Evolutionary conservation across 768 basidiomycete species (phyloP).

Genomic region (Daedalea quercina): DNA sequence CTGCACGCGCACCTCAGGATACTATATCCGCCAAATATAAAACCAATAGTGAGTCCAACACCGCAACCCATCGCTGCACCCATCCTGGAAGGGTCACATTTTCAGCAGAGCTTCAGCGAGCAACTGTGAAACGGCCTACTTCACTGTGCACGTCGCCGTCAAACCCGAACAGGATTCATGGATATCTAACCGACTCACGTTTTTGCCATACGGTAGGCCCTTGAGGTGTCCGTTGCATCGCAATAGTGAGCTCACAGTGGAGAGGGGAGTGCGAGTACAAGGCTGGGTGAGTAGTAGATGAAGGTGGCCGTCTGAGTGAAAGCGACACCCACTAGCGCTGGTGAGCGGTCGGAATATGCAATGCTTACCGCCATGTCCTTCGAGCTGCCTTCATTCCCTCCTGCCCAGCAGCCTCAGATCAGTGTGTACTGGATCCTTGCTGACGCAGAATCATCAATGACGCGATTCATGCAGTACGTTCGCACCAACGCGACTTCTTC

Average conservation of each 20-base stretch:
- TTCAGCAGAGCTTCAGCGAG: neutral
- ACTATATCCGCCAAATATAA: slow-evolving; percentile 92
- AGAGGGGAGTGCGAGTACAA: neutral
- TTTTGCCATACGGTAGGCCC: slow-evolving; percentile 74
- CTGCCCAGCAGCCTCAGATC: slow-evolving; percentile 81
- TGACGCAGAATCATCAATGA: slow-evolving; percentile 5
- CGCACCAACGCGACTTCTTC: slow-evolving; percentile 78
- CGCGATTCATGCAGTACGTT: slow-evolving; percentile 49
- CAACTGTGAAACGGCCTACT: slow-evolving; percentile 10
- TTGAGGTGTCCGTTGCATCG: slow-evolving; percentile 22
- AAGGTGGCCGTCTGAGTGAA: slow-evolving; percentile 4
- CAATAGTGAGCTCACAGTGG: neutral
- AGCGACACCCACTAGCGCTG: slow-evolving; percentile 2
- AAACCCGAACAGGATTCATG: neutral
- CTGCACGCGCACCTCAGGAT: slow-evolving; percentile 65
- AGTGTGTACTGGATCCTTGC: slow-evolving; percentile 41
- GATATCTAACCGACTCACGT: slow-evolving; percentile 37
- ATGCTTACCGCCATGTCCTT: slow-evolving; percentile 16
- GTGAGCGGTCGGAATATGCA: neutral
- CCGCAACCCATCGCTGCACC: slow-evolving; percentile 89
- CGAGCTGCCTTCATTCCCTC: slow-evolving; percentile 49
- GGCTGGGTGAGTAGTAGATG: slow-evolving; percentile 5
- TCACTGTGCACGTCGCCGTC: slow-evolving; percentile 15
- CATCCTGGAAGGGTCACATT: slow-evolving; percentile 47
- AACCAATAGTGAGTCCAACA: slow-evolving; percentile 94